Conservation (phyloP, 345 rosid species). For the Aethionema arabicum region DNA sequence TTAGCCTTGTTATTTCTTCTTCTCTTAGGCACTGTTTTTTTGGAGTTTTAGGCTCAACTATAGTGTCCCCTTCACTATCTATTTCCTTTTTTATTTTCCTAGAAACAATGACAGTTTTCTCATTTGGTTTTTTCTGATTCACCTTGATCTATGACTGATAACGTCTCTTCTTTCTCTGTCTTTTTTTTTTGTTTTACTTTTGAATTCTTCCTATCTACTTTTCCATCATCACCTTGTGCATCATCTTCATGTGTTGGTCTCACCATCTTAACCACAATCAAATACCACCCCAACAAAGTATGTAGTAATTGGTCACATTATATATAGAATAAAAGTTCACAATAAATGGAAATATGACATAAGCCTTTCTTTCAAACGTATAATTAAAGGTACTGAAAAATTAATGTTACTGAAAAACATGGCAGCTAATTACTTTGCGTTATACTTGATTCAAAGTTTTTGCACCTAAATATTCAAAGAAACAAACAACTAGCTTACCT, state of each 20-base stretch:
- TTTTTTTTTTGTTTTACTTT: neutral
- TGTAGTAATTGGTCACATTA: neutral
- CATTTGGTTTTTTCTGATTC: slow-evolving; percentile 18
- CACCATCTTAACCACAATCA: neutral
- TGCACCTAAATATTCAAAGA: neutral
- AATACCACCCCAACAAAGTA: neutral
- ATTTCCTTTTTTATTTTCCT: slow-evolving; percentile 1
- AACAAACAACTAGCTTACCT: slow-evolving; percentile 20
- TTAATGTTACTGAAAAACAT: too few species aligned
- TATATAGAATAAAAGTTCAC: neutral
- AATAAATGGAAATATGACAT: too few species aligned
- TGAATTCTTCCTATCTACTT: neutral
- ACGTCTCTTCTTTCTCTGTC: neutral
- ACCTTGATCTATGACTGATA: slow-evolving; percentile 27
- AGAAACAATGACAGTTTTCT: slow-evolving; percentile 1
- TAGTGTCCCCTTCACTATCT: neutral
- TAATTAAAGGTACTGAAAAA: too few species aligned
- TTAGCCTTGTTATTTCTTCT: slow-evolving; percentile 1
- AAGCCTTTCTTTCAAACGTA: too few species aligned
- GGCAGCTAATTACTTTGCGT: too few species aligned
- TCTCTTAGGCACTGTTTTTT: slow-evolving; percentile 15
- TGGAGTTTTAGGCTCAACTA: slow-evolving; percentile 18
- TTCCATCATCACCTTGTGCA: neutral
- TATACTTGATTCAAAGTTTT: too few species aligned
- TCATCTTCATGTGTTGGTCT: neutral